These are phyloP conservation scores for Peronospora belbahrii DNA, from an alignment of 352 stramenopile species.

Conservation along the genomic window DNA sequence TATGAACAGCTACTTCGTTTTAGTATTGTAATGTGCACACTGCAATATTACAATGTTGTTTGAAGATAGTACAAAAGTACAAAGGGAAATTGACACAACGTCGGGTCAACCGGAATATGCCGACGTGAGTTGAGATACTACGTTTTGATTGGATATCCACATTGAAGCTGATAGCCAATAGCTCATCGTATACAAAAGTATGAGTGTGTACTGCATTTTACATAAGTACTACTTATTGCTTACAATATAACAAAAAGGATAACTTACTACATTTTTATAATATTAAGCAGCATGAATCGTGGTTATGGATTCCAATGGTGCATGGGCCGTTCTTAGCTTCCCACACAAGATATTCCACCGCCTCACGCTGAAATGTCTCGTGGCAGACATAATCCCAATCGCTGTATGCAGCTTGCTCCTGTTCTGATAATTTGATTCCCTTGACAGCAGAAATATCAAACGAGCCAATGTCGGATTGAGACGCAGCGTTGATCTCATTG, in stretches of 20 bases:
- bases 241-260: no score
- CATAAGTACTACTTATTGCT: neutral
- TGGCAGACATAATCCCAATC: conserved; percentile 69
- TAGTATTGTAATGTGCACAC: no score
- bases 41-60: no score
- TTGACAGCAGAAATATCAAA: conserved; percentile 72
- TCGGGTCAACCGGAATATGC: conserved; percentile 7
- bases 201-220: neutral
- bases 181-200: no score
- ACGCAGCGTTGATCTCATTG: conserved; percentile 81
- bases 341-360: conserved; percentile 78
- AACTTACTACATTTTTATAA: conserved; percentile 29
- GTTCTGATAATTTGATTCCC: conserved; percentile 59
- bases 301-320: conserved; percentile 43
- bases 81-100: no score
- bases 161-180: no score
- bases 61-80: no score
- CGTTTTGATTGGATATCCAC: no score
- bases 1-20: no score
- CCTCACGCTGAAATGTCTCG: conserved; percentile 73
- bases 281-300: conserved; percentile 64
- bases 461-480: conserved; percentile 69
- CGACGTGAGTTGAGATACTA: conserved; percentile 13
- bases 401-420: conserved; percentile 62
- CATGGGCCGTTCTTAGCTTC: conserved; percentile 73